Percentiles rank a stretch among this genome's conserved stretches.
These are phyloP conservation scores for Hericium erinaceus DNA, from an alignment of 768 basidiomycete genomes.

Conservation along the genomic window DNA sequence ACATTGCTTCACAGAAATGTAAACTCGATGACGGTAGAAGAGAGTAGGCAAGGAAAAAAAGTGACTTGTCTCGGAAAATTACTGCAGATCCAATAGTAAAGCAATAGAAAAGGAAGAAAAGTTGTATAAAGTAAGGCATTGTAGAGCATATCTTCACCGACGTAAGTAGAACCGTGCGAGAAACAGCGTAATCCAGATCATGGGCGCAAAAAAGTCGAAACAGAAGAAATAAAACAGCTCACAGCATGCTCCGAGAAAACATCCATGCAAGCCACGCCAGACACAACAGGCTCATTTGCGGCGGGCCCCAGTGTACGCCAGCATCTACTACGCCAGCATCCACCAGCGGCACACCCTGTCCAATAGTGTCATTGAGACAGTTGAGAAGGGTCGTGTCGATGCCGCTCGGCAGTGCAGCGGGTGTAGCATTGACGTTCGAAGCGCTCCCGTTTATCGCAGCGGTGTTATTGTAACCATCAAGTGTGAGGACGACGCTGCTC, in stretches of 20 bases:
- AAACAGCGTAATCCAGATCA: no score
- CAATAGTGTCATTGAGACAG: constrained; percentile 60
- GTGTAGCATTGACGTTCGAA: constrained; percentile 24
- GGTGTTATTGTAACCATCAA: constrained; percentile 23
- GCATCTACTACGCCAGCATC: constrained; percentile 14
- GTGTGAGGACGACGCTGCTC: constrained; percentile 15
- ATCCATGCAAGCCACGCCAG: neutral
- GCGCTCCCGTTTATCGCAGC: constrained; percentile 19
- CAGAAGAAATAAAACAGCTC: neutral
- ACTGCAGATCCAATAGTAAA: no score
- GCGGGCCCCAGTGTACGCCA: constrained; percentile 1
- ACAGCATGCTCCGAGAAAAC: neutral
- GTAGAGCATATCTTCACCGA: no score
- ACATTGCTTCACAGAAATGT: no score
- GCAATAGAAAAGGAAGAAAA: neutral
- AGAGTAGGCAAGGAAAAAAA: no score
- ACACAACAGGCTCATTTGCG: neutral
- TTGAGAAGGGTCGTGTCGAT: constrained; percentile 40
- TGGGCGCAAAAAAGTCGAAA: neutral
- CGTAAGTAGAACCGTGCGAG: no score
- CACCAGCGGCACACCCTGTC: constrained; percentile 45
- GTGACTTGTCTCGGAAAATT: no score
- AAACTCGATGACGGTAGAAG: no score
- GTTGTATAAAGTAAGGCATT: neutral
- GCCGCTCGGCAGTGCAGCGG: constrained; percentile 41